Conservation (phyloP, 2,329 filamentous ascomycete genomes). For the Myriosclerotinia scirpicola region DNA sequence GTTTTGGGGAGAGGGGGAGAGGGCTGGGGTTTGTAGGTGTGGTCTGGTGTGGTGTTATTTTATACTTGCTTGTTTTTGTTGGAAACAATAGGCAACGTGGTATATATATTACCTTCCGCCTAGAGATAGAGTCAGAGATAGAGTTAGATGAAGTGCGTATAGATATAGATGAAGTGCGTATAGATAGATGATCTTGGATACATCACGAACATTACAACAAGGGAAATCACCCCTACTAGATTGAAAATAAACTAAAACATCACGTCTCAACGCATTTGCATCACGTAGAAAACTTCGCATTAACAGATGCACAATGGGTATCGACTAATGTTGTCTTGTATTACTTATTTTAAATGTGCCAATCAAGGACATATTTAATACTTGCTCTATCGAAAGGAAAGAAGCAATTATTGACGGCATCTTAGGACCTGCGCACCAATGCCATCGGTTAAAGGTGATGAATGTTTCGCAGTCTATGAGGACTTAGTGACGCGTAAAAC, state of each 20-base stretch:
- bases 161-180: not conserved
- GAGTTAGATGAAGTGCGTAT: not conserved
- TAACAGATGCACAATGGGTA: not conserved
- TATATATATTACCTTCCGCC: not conserved
- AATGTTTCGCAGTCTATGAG: slow-evolving; percentile 39
- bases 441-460: slow-evolving; percentile 41
- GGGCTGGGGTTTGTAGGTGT: not conserved
- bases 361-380: slow-evolving; percentile 11
- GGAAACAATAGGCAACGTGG: not conserved
- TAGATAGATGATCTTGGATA: not conserved
- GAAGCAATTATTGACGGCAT: slow-evolving; percentile 45
- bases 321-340: slow-evolving; percentile 9
- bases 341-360: slow-evolving; percentile 23
- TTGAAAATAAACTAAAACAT: not conserved
- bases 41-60: not conserved
- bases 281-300: not conserved
- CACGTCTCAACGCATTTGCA: not conserved
- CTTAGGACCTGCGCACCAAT: slow-evolving; percentile 45
- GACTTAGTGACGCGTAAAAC: slow-evolving; percentile 28
- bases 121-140: not conserved
- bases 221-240: no score
- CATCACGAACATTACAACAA: not conserved
- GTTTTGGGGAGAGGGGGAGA: slow-evolving; percentile 16
- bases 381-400: slow-evolving; percentile 25
- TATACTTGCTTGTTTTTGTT: not conserved